Percentiles rank a stretch among this genome's conserved stretches.
Evolutionary conservation across 2,329 filamentous ascomycete genomes (phyloP).

Genomic region (Ascochyta koolunga): DNA sequence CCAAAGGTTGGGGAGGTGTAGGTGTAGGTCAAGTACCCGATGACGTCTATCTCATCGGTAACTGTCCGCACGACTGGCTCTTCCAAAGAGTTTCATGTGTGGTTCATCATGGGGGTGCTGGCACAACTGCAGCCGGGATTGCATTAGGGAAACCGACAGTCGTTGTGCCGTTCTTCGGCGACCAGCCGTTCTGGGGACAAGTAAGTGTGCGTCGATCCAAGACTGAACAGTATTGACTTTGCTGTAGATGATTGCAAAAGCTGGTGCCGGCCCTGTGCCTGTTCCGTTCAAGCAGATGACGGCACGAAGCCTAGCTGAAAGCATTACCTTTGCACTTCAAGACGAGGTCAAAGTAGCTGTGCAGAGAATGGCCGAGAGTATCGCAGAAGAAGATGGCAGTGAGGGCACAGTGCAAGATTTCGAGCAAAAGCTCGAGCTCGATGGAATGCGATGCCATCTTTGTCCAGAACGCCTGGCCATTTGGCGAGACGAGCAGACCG

Average conservation of each 20-base stretch:
- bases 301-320: slow-evolving; percentile 52
- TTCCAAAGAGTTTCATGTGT: slow-evolving; percentile 62
- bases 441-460: slow-evolving; percentile 27
- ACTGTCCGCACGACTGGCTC: slow-evolving; percentile 64
- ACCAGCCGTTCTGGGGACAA: slow-evolving; percentile 63
- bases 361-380: slow-evolving; percentile 23
- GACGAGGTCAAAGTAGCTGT: slow-evolving; percentile 38
- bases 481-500: slow-evolving; percentile 28
- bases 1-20: slow-evolving; percentile 59
- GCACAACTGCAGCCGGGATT: slow-evolving; percentile 63
- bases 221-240: neutral
- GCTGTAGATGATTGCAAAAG: slow-evolving; percentile 54
- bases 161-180: slow-evolving; percentile 64
- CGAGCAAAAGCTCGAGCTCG: slow-evolving; percentile 17
- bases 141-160: slow-evolving; percentile 58
- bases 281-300: slow-evolving; percentile 56
- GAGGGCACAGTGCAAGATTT: slow-evolving; percentile 18
- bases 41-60: slow-evolving; percentile 58
- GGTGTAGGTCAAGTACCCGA: slow-evolving; percentile 43
- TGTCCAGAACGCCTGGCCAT: slow-evolving; percentile 26
- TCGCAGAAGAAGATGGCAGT: slow-evolving; percentile 26
- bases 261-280: slow-evolving; percentile 57
- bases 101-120: slow-evolving; percentile 65
- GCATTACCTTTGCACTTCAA: slow-evolving; percentile 54
- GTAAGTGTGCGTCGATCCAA: neutral